A percentile compares a stretch with the other conserved stretches of the same genome.
Conservation (phyloP, 768 basidiomycete genomes). For the Trametes sanguinea region DNA sequence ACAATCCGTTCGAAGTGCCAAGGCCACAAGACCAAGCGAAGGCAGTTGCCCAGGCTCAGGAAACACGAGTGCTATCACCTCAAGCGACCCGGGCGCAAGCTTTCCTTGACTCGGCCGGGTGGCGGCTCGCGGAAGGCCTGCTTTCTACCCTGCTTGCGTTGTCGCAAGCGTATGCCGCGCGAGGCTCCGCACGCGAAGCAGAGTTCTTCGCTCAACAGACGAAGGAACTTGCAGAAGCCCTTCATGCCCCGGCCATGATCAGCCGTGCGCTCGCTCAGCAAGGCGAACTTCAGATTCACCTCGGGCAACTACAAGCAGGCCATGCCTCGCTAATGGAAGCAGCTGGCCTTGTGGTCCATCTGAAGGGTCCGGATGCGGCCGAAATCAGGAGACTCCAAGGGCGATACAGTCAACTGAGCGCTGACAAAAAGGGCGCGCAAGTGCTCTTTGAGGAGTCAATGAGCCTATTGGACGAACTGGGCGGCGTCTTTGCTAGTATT, state of each 20-base stretch:
- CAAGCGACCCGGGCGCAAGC: constrained; percentile 29
- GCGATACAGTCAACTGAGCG: constrained; percentile 48
- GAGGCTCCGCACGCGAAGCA: constrained; percentile 84
- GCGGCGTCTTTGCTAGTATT: constrained; percentile 51
- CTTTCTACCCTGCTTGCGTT: constrained; percentile 67
- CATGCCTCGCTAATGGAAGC: constrained; percentile 54
- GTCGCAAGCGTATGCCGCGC: constrained; percentile 59
- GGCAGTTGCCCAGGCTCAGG: constrained; percentile 4
- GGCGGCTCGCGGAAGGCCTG: constrained; percentile 75
- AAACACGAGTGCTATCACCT: constrained; percentile 14
- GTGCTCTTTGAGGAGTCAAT: constrained; percentile 58
- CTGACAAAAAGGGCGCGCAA: constrained; percentile 48
- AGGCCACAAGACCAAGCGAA: constrained; percentile 22
- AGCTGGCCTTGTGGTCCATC: constrained; percentile 45
- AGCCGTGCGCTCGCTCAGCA: constrained; percentile 67
- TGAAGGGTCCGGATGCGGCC: constrained; percentile 58
- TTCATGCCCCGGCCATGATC: constrained; percentile 65
- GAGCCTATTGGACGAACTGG: constrained; percentile 62
- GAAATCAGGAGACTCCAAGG: constrained; percentile 59
- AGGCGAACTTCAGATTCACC: constrained; percentile 69
- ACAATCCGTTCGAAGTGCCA: constrained; percentile 62
- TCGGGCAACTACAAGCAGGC: constrained; percentile 61
- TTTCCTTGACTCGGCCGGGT: constrained; percentile 62
- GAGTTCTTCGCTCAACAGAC: constrained; percentile 84
- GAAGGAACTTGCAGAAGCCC: constrained; percentile 64